A percentile compares a stretch with the other conserved stretches of the same genome.
Conservation (phyloP, 2,329 filamentous ascomycete species). For the Aureobasidium subglaciale region DNA sequence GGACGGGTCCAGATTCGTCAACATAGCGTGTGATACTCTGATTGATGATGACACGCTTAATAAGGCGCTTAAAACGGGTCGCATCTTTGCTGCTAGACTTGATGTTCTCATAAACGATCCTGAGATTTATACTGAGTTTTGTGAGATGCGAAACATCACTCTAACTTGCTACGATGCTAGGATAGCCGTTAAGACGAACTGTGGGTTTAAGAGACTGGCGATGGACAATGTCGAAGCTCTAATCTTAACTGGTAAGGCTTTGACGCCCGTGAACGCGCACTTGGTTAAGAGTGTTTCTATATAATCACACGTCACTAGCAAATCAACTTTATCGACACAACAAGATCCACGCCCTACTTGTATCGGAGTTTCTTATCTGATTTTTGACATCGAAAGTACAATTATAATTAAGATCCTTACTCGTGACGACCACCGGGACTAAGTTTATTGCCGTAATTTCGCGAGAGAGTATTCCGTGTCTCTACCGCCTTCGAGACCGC, state of each 20-base stretch:
- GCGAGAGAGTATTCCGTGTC: no score
- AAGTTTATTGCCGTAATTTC: no score
- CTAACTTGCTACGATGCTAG: constrained; percentile 34
- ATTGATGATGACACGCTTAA: constrained; percentile 59
- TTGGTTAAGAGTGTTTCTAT: neutral
- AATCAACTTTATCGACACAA: no score
- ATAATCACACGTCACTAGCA: neutral
- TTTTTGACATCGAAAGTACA: no score
- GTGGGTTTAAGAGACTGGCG: constrained; percentile 35
- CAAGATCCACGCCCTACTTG: no score
- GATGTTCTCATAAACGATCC: constrained; percentile 56
- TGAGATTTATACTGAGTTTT: constrained; percentile 39
- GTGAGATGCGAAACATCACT: constrained; percentile 35
- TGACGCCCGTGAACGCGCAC: constrained; percentile 13
- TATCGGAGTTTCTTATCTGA: no score
- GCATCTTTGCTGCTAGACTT: constrained; percentile 48
- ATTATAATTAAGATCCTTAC: no score
- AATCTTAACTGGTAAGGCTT: neutral
- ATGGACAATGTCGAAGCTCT: constrained; percentile 32
- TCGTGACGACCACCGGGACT: no score
- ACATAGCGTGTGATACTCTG: constrained; percentile 57
- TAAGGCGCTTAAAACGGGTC: constrained; percentile 48
- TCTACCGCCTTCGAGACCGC: no score
- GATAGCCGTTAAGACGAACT: constrained; percentile 32
- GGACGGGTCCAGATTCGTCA: constrained; percentile 53